Base-by-base conservation (phyloP, 2,329 filamentous ascomycete genomes). In the Ceratocystis huliohia region DNA sequence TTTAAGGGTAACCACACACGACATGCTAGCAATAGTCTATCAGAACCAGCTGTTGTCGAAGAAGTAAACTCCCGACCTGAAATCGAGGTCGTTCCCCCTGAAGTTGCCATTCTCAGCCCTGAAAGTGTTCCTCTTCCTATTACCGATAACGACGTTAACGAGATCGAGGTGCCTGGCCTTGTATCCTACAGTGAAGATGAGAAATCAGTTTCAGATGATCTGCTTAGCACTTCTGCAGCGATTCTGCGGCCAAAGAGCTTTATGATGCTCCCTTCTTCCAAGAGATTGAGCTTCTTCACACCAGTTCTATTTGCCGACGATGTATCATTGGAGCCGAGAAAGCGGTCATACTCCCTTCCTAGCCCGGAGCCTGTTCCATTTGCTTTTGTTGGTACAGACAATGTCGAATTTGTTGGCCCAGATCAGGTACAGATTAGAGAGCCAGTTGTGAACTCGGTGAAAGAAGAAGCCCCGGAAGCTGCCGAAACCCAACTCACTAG, bases 131-230 rank as follows among this genome's bases (percentile, higher is more conserved):
- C 89, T n/a, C 77, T 94, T 8, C 89, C 89, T 0, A 77, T 86
- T 50, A 79, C 79, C 28, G 79, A 84, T 45, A 81, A 85, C 61
- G 90, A 95, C 72, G 76, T 93, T 6, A 82, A 87, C 59, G 90
- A 95, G 73, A 94, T 95, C 53, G 88, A 94, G 72, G 82, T 91
- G 57, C 88, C 88, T 2, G 88, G 88, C 0, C 79, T 91, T 4
- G 83, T 81, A 0, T 74, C 74, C 13, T 81, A 85, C 69, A 84
- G 80, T 66, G 85, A 89, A 66, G 85, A 87, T 15, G 87, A 88
- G 64, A 78, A 78, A 5, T 77, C 78, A 13, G 73, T 75, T 3
- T 74, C 75, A 1, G 74, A 76, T 1, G 71, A 74, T 1, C 71
- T 77, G 68, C 70, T 78, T 3, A 69, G 73, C 8, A 68, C 69